These are phyloP conservation scores for Boletus smithii DNA, from an alignment of 1,284 basidiomycete genomes.

Conservation along the genomic window DNA sequence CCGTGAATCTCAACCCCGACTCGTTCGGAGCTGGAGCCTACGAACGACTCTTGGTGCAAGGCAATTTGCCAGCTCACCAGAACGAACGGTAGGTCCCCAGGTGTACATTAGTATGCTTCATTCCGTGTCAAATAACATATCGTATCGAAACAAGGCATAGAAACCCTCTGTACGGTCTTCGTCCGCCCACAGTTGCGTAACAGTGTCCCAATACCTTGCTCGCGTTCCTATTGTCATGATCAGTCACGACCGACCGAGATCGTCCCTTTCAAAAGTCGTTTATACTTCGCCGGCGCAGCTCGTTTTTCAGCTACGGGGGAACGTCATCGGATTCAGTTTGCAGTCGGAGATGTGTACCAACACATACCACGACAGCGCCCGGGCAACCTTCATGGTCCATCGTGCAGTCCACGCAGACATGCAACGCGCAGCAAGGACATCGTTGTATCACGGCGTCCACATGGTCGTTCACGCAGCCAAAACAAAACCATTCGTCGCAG, in stretches of 20 bases:
- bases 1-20: too few relatives aligned
- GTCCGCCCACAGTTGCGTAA: too few relatives aligned
- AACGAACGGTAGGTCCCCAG: background rate
- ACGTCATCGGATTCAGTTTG: background rate
- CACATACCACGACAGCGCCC: slow-evolving; percentile 1
- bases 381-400: background rate
- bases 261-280: background rate
- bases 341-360: background rate
- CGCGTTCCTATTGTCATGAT: background rate
- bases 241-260: background rate
- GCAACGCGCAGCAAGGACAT: slow-evolving; percentile 4
- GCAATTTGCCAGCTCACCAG: background rate
- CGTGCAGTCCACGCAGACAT: slow-evolving; percentile 6
- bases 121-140: too few relatives aligned
- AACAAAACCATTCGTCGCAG: slow-evolving; percentile 13
- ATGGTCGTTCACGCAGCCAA: background rate
- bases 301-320: background rate
- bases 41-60: too few relatives aligned
- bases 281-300: background rate
- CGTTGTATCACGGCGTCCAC: background rate
- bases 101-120: background rate
- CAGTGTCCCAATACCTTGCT: background rate
- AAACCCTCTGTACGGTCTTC: too few relatives aligned
- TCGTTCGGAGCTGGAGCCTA: too few relatives aligned
- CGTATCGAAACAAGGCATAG: too few relatives aligned